phyloP scores from a whole-genome alignment of 495 filamentous ascomycete species.

The Tuber magnatum region DNA sequence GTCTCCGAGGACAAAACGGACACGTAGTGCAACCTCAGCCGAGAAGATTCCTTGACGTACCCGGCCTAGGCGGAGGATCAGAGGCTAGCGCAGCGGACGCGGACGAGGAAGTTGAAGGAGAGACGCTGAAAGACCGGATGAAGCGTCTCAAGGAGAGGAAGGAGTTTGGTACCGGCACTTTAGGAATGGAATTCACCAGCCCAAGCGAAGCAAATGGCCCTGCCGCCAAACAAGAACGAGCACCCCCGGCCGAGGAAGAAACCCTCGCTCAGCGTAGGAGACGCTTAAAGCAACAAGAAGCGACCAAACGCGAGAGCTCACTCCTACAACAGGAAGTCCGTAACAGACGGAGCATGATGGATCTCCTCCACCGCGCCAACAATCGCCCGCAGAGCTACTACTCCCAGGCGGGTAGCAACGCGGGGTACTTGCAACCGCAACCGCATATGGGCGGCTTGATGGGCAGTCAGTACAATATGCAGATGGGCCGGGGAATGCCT shows the following conservation, averaged over 20 bases:
- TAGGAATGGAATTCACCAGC: conserved; percentile 69
- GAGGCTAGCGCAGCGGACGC: conserved; percentile 41
- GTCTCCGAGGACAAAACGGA: conserved; percentile 55
- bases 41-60: conserved; percentile 45
- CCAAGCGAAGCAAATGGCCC: conserved; percentile 56
- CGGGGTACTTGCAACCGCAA: conserved; percentile 25
- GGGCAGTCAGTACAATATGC: conserved; percentile 34
- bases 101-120: conserved; percentile 57
- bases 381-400: conserved; percentile 48
- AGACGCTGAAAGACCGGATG: conserved; percentile 71
- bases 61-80: conserved; percentile 39
- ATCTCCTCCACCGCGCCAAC: conserved; percentile 51
- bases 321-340: conserved; percentile 40
- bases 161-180: conserved; percentile 61
- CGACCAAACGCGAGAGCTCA: conserved; percentile 41
- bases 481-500: conserved; percentile 27
- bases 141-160: conserved; percentile 57
- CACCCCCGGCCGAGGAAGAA: conserved; percentile 61
- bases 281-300: conserved; percentile 56
- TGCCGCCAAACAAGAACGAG: conserved; percentile 35
- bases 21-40: conserved; percentile 11
- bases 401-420: conserved; percentile 15
- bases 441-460: conserved; percentile 32
- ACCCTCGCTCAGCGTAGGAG: conserved; percentile 79
- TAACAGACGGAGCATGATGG: conserved; percentile 58